These are phyloP conservation scores for Trichothecium sympodiale DNA, from an alignment of 2,329 filamentous ascomycete genomes.

Conservation along the genomic window DNA sequence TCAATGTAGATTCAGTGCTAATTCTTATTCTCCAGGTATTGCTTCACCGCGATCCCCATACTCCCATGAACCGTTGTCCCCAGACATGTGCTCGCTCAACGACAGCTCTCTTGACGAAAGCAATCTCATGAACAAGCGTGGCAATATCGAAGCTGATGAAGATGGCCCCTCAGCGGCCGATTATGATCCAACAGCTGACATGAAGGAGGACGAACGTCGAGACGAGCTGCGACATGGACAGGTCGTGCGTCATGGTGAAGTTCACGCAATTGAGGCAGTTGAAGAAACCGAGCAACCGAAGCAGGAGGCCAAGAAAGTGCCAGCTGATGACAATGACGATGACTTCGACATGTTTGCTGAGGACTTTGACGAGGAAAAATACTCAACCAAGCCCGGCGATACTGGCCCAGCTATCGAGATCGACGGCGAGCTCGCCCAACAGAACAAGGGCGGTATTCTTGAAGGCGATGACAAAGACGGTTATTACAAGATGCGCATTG, in stretches of 20 bases:
- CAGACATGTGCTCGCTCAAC: conserved; percentile 51
- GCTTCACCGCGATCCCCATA: conserved; percentile 31
- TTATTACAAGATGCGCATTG: conserved; percentile 90
- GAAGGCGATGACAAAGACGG: conserved; percentile 92
- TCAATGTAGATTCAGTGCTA: not conserved
- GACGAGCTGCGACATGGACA: conserved; percentile 54
- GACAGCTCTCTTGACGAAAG: conserved; percentile 61
- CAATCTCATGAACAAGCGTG: conserved; percentile 53
- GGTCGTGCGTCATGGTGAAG: conserved; percentile 36
- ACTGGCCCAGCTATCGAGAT: conserved; percentile 21
- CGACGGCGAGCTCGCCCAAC: conserved; percentile 42
- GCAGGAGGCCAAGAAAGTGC: conserved; percentile 15
- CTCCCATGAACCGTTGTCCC: conserved; percentile 41
- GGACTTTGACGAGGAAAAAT: conserved; percentile 59
- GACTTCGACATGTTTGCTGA: conserved; percentile 88
- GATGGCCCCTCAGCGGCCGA: conserved; percentile 86
- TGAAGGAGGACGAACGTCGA: conserved; percentile 69
- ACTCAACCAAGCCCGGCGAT: conserved; percentile 37
- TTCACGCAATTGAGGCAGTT: conserved; percentile 14
- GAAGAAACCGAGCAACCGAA: conserved; percentile 18
- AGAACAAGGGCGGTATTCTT: conserved; percentile 65
- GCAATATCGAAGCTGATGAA: conserved; percentile 36
- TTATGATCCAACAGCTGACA: conserved; percentile 82
- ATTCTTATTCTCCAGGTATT: conserved; percentile 20
- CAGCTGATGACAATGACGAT: conserved; percentile 55